Evolutionary conservation across 2,329 filamentous ascomycete species (phyloP).

Genomic region (Trichoderma gracile): DNA sequence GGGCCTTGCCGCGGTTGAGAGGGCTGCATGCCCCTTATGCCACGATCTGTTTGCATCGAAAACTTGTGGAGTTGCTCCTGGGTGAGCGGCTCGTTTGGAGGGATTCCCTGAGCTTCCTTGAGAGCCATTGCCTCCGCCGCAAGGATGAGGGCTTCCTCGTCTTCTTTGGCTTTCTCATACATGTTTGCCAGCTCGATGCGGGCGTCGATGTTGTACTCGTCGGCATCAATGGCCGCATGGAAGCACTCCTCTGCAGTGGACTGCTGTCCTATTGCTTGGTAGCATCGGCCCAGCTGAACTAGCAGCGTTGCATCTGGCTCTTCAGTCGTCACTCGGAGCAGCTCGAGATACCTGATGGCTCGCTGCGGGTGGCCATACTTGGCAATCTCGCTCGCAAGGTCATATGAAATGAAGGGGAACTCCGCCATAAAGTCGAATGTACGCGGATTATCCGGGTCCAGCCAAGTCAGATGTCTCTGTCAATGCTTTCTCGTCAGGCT

Average conservation of each 20-base stretch:
- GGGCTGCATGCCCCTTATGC: slow-evolving; percentile 1
- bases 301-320: slow-evolving; percentile 54
- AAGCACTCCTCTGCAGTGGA: slow-evolving; percentile 77
- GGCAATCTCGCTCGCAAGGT: slow-evolving; percentile 54
- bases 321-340: slow-evolving; percentile 52
- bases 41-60: not conserved
- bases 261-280: slow-evolving; percentile 62
- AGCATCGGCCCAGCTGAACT: slow-evolving; percentile 65
- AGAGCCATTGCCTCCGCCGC: slow-evolving; percentile 73
- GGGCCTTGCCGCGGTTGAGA: slow-evolving; percentile 15
- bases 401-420: slow-evolving; percentile 77
- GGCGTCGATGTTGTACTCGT: slow-evolving; percentile 72
- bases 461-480: slow-evolving; percentile 66
- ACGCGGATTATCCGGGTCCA: slow-evolving; percentile 62
- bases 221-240: slow-evolving; percentile 69
- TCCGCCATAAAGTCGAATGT: slow-evolving; percentile 56
- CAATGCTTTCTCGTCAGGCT: not conserved
- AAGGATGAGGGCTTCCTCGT: slow-evolving; percentile 74
- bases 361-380: slow-evolving; percentile 33
- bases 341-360: slow-evolving; percentile 59
- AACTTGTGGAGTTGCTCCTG: slow-evolving; percentile 7
- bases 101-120: slow-evolving; percentile 49
- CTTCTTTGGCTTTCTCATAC: slow-evolving; percentile 73
- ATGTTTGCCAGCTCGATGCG: slow-evolving; percentile 79
- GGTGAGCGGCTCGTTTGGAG: slow-evolving; percentile 27